Evolutionary conservation across 768 basidiomycete species (phyloP).

Genomic region (Rhodosporidiobolus sp.): DNA sequence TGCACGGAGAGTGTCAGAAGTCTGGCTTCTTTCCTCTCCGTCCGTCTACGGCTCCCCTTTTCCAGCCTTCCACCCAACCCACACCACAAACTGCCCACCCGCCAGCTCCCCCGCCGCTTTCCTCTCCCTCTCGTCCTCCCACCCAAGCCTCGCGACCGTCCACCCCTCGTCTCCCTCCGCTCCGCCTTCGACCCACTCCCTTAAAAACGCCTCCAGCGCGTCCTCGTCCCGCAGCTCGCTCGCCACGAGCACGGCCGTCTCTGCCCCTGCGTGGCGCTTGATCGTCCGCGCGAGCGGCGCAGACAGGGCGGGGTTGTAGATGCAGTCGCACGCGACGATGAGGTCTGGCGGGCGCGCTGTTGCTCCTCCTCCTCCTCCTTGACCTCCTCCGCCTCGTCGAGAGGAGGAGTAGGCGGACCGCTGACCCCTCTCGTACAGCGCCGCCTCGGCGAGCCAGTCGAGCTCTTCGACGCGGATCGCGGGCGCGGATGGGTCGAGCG

Average conservation of each 20-base stretch:
- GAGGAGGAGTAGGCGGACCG: no score
- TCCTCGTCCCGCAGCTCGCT: slow-evolving; percentile 7
- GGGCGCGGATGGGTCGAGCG: background rate
- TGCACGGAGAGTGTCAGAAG: no score
- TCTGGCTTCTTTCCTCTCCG: no score
- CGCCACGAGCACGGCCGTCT: slow-evolving; percentile 1
- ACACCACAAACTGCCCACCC: background rate
- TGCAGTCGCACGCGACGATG: slow-evolving; percentile 32
- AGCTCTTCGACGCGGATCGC: slow-evolving; percentile 13
- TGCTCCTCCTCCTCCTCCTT: background rate
- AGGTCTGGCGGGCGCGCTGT: slow-evolving; percentile 2
- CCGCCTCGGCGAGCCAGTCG: slow-evolving; percentile 14
- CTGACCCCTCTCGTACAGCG: background rate
- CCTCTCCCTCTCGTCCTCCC: slow-evolving; percentile 4
- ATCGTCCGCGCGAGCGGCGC: slow-evolving; percentile 22
- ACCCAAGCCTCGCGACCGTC: background rate
- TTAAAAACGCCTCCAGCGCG: background rate
- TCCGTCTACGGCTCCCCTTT: no score
- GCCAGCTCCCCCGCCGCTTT: background rate
- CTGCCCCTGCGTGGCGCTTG: background rate
- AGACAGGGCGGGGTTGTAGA: slow-evolving; percentile 31
- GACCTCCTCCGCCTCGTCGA: no score
- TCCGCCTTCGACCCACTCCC: background rate
- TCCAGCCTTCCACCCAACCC: slow-evolving; percentile 9
- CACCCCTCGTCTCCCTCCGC: background rate